Conservation (phyloP, 2,329 filamentous ascomycete genomes). For the Diaporthe citriasiana region DNA sequence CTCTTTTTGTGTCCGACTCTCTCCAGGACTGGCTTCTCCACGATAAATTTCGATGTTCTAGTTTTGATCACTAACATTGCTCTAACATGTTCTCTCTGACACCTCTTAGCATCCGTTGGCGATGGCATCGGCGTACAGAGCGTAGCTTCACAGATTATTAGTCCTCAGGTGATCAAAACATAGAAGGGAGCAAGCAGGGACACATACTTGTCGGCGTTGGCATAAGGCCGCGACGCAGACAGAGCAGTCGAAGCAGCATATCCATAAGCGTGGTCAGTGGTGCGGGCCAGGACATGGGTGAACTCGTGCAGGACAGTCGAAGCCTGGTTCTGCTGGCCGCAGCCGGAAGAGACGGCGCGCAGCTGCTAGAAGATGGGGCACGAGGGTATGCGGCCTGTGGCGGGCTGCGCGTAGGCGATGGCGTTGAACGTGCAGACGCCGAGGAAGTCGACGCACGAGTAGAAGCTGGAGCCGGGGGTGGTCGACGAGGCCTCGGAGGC, state of each 20-base stretch:
- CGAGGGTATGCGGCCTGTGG: conserved; percentile 25
- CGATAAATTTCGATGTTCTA: neutral
- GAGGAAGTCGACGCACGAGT: conserved; percentile 34
- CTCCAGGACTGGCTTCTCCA: neutral
- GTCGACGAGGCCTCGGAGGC: conserved; percentile 25
- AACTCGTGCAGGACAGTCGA: conserved; percentile 35
- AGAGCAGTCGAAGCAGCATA: conserved; percentile 24
- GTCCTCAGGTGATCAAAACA: neutral
- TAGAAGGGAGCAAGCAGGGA: too few species aligned
- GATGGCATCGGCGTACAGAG: conserved; percentile 31
- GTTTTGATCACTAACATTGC: neutral
- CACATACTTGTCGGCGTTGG: conserved; percentile 35
- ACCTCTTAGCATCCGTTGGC: neutral
- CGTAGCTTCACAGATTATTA: conserved; percentile 17
- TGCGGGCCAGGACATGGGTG: conserved; percentile 25
- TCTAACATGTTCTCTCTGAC: too few species aligned
- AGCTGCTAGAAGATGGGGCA: conserved; percentile 33
- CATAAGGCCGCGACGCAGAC: neutral
- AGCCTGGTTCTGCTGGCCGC: conserved; percentile 31
- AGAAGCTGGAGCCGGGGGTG: conserved; percentile 14
- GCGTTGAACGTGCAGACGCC: conserved; percentile 24
- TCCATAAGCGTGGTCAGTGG: conserved; percentile 22
- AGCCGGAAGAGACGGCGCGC: neutral
- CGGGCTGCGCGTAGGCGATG: conserved; percentile 34
- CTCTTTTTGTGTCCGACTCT: too few species aligned